A percentile compares a stretch with the other conserved stretches of the same genome.
These are phyloP conservation scores for Pichia manshurica DNA, from an alignment of 805 yeast species.

Conservation along the genomic window DNA sequence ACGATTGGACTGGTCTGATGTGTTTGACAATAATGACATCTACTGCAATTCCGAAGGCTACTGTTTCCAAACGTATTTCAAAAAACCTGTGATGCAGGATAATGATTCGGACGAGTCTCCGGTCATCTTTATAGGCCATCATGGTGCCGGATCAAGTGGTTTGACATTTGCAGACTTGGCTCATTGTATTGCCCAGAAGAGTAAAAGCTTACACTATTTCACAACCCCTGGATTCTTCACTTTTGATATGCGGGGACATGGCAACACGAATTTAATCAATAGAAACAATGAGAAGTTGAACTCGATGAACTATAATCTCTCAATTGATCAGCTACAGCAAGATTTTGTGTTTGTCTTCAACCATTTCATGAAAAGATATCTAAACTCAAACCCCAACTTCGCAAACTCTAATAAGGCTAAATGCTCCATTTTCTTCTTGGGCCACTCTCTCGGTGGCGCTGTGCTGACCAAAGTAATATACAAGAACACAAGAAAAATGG, in stretches of 20 bases:
- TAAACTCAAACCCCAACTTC: neutral
- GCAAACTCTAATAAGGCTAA: neutral
- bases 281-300: neutral
- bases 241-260: constrained; percentile 87
- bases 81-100: constrained; percentile 36
- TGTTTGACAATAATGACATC: constrained; percentile 29
- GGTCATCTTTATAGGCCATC: constrained; percentile 65
- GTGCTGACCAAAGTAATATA: constrained; percentile 54
- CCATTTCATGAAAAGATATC: constrained; percentile 29
- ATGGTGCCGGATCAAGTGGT: constrained; percentile 93
- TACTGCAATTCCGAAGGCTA: constrained; percentile 22
- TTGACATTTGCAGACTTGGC: constrained; percentile 64
- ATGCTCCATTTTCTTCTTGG: constrained; percentile 53
- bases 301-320: constrained; percentile 30
- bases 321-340: constrained; percentile 44
- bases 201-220: constrained; percentile 20
- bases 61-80: constrained; percentile 51
- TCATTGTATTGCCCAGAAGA: constrained; percentile 23
- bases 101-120: constrained; percentile 34
- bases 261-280: constrained; percentile 37
- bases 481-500: constrained; percentile 5
- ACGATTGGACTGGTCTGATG: constrained; percentile 18
- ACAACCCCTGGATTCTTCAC: constrained; percentile 56
- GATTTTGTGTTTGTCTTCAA: constrained; percentile 54
- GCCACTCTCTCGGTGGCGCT: constrained; percentile 93